Evolutionary conservation across 768 basidiomycete species (phyloP), one percentile per base, ranked within the genome.

Genomic region (Mycena epipterygia): DNA sequence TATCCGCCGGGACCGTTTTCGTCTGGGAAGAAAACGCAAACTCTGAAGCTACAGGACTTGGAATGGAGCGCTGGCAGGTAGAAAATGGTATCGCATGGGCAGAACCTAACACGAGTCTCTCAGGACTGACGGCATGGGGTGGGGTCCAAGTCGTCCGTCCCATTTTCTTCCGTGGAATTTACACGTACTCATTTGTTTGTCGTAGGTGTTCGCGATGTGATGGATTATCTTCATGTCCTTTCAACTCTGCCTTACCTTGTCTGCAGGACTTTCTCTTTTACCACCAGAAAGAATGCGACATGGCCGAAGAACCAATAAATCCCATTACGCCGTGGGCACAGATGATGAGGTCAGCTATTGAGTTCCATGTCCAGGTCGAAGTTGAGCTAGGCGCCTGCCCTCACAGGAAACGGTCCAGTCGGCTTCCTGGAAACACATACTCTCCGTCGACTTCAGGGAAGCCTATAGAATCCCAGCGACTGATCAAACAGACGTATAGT

Each of bases 1-100:
- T 95, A 75, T 73, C 85, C 21, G 88, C 94, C 0, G 94, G 94
- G 29, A 93, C 93, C 73, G 92, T 95, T 27, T 95, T 94, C 74
- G 92, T 95, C 70, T 95, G 94, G 94, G 94, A 95, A 78, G 94
- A 95, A 74, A 91, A 92, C 29, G 92, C 93, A 9, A 93, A 92
- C 77, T 90, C 91, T n/a, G 93, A 94, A 76, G 86, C 86, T 33
- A 93, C 93, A 13, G 94, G 94, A 17, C 87, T 94, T 53, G 94
- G 94, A 41, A 95, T 95, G 91, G 94, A 95, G 75, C 86, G 72
- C 14, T 70, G 64, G 64, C 59, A 52, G 21, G 64, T 56, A 21
- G 27, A 0, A 14, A 29, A 42, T n/a, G 19, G 19, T 33, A 35
- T 44, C 42, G 37, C 25, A 14, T 23, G 11, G 27, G 30, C 23